A percentile compares a stretch with the other conserved stretches of the same genome.
These are phyloP conservation scores for Colletotrichum filicis DNA, from an alignment of 2,329 filamentous ascomycete genomes.

Conservation along the genomic window DNA sequence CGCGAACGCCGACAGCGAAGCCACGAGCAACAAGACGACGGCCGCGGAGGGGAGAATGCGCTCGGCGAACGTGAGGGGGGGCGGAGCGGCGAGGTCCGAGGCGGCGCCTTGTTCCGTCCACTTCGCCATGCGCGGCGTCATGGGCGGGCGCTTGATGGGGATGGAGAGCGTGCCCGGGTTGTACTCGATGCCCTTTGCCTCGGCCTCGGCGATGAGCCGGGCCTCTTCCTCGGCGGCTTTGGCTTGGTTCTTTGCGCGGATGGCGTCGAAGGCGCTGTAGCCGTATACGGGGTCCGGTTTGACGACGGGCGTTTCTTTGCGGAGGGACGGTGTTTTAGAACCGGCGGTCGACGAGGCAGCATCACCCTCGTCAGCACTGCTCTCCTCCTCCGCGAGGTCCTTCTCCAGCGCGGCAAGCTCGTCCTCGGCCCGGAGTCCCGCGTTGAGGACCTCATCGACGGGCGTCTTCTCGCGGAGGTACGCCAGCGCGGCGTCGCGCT, in stretches of 20 bases:
- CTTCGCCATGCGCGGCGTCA: conserved; percentile 53
- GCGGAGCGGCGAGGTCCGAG: conserved; percentile 62
- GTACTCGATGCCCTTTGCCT: conserved; percentile 38
- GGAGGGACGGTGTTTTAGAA: conserved; percentile 14
- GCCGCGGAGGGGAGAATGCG: conserved; percentile 66
- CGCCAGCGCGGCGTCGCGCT: conserved; percentile 59
- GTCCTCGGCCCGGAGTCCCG: conserved; percentile 70
- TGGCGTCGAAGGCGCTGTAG: conserved; percentile 64
- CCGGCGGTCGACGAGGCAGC: conserved; percentile 17
- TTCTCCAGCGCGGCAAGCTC: conserved; percentile 66
- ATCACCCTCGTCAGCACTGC: conserved; percentile 35
- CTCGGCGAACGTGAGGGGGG: conserved; percentile 62
- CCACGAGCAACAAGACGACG: conserved; percentile 57
- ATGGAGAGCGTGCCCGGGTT: conserved; percentile 54
- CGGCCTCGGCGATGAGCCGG: conserved; percentile 48
- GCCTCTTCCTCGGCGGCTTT: conserved; percentile 59
- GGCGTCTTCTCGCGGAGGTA: conserved; percentile 66
- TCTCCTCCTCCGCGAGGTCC: conserved; percentile 37
- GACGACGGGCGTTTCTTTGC: conserved; percentile 36
- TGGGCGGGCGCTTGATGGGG: conserved; percentile 50
- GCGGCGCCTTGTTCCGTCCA: conserved; percentile 55
- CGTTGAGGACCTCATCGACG: conserved; percentile 70
- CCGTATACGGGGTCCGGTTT: conserved; percentile 66
- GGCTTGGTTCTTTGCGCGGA: conserved; percentile 64
- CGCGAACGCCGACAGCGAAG: conserved; percentile 55